Evolutionary conservation across 495 filamentous ascomycete species (phyloP).

Genomic region (Aspergillus sclerotioniger): DNA sequence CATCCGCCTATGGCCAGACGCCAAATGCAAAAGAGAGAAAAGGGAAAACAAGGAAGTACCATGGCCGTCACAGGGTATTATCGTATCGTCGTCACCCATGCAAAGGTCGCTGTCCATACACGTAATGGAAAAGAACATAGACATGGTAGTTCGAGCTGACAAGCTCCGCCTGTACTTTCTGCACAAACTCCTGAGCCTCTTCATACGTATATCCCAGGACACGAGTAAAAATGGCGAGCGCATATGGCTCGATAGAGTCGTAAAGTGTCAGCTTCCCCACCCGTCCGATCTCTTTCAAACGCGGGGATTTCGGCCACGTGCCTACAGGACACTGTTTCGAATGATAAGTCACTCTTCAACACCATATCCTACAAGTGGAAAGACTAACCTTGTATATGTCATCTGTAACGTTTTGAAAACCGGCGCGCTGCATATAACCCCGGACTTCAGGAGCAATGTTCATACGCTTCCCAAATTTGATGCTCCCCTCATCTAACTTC

Average conservation of each 20-base stretch:
- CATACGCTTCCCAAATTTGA: slow-evolving; percentile 39
- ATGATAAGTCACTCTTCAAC: background rate
- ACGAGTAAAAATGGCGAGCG: slow-evolving; percentile 53
- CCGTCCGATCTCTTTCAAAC: slow-evolving; percentile 50
- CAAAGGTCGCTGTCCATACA: slow-evolving; percentile 40
- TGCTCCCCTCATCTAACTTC: slow-evolving; percentile 30
- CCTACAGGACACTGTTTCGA: slow-evolving; percentile 38
- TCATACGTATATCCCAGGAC: slow-evolving; percentile 47
- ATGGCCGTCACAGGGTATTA: background rate
- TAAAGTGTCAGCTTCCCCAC: slow-evolving; percentile 33
- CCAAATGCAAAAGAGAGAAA: background rate
- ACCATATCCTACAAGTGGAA: background rate
- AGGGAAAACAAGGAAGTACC: background rate
- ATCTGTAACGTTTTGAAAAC: slow-evolving; percentile 36
- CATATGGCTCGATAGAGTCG: slow-evolving; percentile 51
- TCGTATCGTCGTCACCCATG: slow-evolving; percentile 21
- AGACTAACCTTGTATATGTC: slow-evolving; percentile 41
- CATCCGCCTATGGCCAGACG: too few relatives aligned
- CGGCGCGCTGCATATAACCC: slow-evolving; percentile 29
- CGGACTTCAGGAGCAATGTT: slow-evolving; percentile 28
- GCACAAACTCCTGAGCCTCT: slow-evolving; percentile 33
- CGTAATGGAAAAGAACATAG: slow-evolving; percentile 37
- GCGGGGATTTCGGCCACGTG: slow-evolving; percentile 50
- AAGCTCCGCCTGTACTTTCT: slow-evolving; percentile 36
- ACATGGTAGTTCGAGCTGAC: slow-evolving; percentile 31